Percentiles rank a stretch among this genome's conserved stretches.
Conservation (phyloP, 805 yeast genomes). For the Teunomyces stri region DNA sequence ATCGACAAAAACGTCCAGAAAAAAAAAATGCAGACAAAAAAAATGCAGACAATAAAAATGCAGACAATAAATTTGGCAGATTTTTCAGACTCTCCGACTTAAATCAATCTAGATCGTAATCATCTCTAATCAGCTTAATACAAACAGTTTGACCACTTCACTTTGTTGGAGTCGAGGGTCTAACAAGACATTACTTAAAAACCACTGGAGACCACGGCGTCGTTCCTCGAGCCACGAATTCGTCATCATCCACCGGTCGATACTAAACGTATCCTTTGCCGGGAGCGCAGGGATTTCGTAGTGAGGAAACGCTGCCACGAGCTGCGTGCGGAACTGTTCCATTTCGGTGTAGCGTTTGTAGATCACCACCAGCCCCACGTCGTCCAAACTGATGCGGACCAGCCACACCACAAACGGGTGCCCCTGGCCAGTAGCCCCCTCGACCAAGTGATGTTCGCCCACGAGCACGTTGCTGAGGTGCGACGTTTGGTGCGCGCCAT, state of each 20-base stretch:
- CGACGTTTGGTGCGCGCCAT: neutral
- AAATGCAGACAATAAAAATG: no score
- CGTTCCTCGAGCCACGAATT: conserved; percentile 51
- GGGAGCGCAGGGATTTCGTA: conserved; percentile 52
- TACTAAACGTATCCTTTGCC: conserved; percentile 44
- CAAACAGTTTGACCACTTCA: conserved; percentile 39
- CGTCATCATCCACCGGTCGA: conserved; percentile 37
- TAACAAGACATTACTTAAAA: conserved; percentile 52
- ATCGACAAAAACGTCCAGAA: no score
- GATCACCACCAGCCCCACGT: conserved; percentile 41
- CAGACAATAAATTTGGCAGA: no score
- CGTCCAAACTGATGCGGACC: conserved; percentile 33
- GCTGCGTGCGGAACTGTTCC: conserved; percentile 40
- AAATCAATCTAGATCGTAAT: no score
- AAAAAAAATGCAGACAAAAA: no score
- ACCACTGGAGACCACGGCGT: conserved; percentile 58
- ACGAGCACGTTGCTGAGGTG: conserved; percentile 21
- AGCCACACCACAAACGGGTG: conserved; percentile 39
- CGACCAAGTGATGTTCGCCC: conserved; percentile 37
- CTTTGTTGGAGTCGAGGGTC: conserved; percentile 45
- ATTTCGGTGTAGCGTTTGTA: conserved; percentile 69
- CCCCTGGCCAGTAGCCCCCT: conserved; percentile 39
- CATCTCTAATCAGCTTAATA: conserved; percentile 12
- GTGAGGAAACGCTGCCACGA: conserved; percentile 38
- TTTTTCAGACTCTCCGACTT: no score